phyloP scores from a whole-genome alignment of 257 asterid genomes.

The Solanum piurae region DNA sequence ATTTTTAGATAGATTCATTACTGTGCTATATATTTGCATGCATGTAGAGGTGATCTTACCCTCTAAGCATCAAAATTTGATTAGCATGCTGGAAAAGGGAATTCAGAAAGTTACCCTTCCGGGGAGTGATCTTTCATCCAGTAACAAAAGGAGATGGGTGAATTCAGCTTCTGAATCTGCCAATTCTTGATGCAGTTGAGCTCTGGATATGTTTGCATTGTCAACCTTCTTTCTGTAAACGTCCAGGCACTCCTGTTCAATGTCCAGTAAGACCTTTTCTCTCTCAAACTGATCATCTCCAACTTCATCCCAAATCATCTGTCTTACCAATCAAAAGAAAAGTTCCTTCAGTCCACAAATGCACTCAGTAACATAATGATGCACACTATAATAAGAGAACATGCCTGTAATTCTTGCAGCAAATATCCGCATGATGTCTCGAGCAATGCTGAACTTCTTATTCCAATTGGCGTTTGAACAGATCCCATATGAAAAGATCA shows the following conservation, averaged over 20 bases:
- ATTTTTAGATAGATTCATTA: not conserved
- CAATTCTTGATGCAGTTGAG: constrained; percentile 79
- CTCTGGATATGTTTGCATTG: constrained; percentile 75
- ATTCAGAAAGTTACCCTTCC: constrained; percentile 47
- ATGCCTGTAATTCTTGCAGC: constrained; percentile 84
- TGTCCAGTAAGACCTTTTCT: constrained; percentile 65
- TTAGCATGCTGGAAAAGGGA: not conserved
- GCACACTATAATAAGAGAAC: not conserved
- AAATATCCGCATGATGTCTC: constrained; percentile 89
- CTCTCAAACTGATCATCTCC: constrained; percentile 70
- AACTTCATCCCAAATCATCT: constrained; percentile 99
- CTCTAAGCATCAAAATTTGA: not conserved
- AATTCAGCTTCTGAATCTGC: constrained; percentile 93
- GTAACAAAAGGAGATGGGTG: constrained; percentile 78
- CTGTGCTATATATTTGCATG: not conserved
- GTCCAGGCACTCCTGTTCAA: constrained; percentile 92
- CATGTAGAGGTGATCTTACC: not conserved
- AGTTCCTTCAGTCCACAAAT: not conserved
- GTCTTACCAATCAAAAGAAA: constrained; percentile 5
- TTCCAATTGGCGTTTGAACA: constrained; percentile 35
- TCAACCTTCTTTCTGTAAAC: constrained; percentile 88
- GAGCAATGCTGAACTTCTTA: constrained; percentile 48
- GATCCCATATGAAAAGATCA: constrained; percentile 48
- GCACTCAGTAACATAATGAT: not conserved
- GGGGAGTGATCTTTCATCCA: constrained; percentile 93